Base-by-base conservation (phyloP, 1,284 basidiomycete species). In the Sporisorium iseilematis-ciliati region DNA sequence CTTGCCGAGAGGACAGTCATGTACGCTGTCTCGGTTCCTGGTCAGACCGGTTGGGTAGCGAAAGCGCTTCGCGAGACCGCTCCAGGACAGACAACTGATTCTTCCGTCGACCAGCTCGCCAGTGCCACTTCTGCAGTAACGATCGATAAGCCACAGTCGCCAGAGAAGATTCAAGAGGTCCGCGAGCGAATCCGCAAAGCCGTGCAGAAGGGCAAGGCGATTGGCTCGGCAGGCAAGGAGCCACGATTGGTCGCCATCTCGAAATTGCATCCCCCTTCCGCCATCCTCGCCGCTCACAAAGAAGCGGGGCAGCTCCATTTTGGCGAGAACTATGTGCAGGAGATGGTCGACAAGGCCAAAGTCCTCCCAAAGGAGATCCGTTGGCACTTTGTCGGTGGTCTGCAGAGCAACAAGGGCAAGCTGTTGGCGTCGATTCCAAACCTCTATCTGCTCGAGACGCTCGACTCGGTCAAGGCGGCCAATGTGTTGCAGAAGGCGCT, bases 321-420 rank as follows among this genome's bases (percentile, higher is more conserved):
- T 85, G 96, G 97, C 12, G 96, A 99, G 87, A 99, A 99, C 85
- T 99, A 98, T 84, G 94, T 95, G 6, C 93, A 97, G 79, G 96
- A 98, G 84, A 86, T 99, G 73, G 91, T 91, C n/a, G 93, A 95
- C 50, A 99, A 85, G 61, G 79, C 83, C 43, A 74, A 76, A 25
- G 83, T 84, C 2, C 71, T 85, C 16, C 83, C 83, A 2, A 42
- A 57, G 7, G 69, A 77, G 60, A 70, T 78, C 79, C 88, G 91
- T 72, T 99, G 97, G 97, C 96, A 98, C 86, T 98, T 97, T 85
- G 96, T 99, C 77, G 96, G 96, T 7, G 90, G 91, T 1, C 87
- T 99, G 26, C 96, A 99, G 85, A 94, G 93, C 40, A 99, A 98
- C 87, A 99, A 99, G 86, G 91, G 92, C 49, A 99, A 97, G 86